Evolutionary conservation across 2,329 filamentous ascomycete genomes (phyloP).

Genomic region (Penicillium sp.): DNA sequence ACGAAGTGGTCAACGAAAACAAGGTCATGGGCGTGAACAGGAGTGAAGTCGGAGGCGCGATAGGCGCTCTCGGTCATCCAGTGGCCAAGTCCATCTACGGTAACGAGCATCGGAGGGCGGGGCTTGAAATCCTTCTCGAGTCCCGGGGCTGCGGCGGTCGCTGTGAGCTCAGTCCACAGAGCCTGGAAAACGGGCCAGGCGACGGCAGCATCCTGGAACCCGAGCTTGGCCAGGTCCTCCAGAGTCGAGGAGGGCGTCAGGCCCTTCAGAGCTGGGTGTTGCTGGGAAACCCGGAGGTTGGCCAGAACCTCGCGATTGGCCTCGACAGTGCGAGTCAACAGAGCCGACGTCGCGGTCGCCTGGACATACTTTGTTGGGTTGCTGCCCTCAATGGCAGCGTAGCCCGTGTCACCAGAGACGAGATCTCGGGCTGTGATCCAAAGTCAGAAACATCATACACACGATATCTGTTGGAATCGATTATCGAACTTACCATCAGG

Average conservation of each 20-base stretch:
- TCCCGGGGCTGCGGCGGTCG: slow-evolving; percentile 45
- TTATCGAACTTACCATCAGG: slow-evolving; percentile 69
- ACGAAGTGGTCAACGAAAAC: slow-evolving; percentile 71
- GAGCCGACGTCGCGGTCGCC: slow-evolving; percentile 69
- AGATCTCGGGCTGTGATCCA: slow-evolving; percentile 68
- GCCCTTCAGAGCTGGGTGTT: slow-evolving; percentile 59
- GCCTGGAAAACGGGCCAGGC: slow-evolving; percentile 79
- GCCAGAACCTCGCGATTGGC: slow-evolving; percentile 68
- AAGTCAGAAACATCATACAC: slow-evolving; percentile 15
- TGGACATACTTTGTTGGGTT: slow-evolving; percentile 66
- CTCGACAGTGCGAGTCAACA: slow-evolving; percentile 69
- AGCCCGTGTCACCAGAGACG: slow-evolving; percentile 75
- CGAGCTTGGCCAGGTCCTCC: slow-evolving; percentile 64
- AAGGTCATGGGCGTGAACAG: slow-evolving; percentile 84
- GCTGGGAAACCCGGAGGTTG: slow-evolving; percentile 49
- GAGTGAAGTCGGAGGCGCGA: slow-evolving; percentile 65
- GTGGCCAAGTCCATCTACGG: slow-evolving; percentile 75
- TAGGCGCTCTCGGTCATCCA: slow-evolving; percentile 78
- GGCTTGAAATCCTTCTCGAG: slow-evolving; percentile 45
- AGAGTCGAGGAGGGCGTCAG: slow-evolving; percentile 61
- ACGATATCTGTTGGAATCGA: neutral
- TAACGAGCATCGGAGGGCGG: slow-evolving; percentile 66
- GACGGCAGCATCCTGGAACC: slow-evolving; percentile 69
- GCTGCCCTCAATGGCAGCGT: slow-evolving; percentile 63
- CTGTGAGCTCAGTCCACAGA: slow-evolving; percentile 74